Conservation (phyloP, 2,329 filamentous ascomycete genomes). For the Eutypella sp. region DNA sequence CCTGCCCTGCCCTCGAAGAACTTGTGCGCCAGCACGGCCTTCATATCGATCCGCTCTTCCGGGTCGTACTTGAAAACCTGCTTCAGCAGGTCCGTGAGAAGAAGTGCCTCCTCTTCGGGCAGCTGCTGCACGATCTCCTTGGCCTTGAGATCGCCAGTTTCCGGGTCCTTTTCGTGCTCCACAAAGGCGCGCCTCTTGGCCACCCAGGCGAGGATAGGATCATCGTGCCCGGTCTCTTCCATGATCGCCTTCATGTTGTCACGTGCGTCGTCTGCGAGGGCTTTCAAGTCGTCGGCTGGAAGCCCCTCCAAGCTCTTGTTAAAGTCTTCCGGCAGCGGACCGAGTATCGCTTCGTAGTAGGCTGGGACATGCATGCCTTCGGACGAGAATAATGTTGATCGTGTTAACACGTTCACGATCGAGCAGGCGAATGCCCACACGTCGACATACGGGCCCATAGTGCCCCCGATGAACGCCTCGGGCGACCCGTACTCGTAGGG, state of each 20-base stretch:
- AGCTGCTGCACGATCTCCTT: neutral
- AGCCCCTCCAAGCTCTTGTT: neutral
- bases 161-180: neutral
- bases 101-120: neutral
- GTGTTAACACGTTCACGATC: neutral
- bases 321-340: no score
- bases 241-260: neutral
- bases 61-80: conserved; percentile 4
- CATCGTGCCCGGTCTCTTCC: neutral
- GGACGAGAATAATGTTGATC: neutral
- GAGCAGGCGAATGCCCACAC: conserved; percentile 4
- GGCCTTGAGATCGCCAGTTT: neutral
- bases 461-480: conserved; percentile 1
- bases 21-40: conserved; percentile 1
- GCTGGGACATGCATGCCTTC: neutral
- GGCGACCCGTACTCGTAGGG: conserved; percentile 1
- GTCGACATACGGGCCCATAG: neutral
- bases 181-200: neutral
- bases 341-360: neutral
- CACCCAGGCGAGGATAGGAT: neutral
- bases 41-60: conserved; percentile 2
- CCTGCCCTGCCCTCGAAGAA: conserved; percentile 1
- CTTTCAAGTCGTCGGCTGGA: neutral
- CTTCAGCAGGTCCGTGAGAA: conserved; percentile 1
- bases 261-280: neutral